These are phyloP conservation scores for Linnemannia schmuckeri DNA, from an alignment of 192 early-diverging fungal genomes.

Conservation along the genomic window DNA sequence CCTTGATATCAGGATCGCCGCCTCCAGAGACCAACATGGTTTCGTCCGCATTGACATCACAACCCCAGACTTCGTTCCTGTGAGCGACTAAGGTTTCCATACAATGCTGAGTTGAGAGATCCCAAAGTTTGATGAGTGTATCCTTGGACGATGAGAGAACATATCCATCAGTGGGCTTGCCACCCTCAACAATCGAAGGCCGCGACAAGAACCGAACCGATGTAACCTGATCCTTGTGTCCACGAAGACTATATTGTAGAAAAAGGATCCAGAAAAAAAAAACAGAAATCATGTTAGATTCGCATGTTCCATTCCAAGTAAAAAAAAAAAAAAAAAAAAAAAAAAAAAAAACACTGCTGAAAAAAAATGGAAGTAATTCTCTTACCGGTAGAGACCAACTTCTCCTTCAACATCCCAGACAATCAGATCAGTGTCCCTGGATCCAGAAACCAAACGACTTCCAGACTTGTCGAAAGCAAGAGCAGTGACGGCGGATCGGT, in stretches of 20 bases:
- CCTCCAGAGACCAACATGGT: constrained; percentile 86
- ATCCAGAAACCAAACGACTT: constrained; percentile 89
- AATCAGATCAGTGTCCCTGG: constrained; percentile 94
- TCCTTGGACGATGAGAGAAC: constrained; percentile 95
- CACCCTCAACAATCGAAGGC: constrained; percentile 51
- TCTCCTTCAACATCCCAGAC: constrained; percentile 97
- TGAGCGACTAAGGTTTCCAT: constrained; percentile 95
- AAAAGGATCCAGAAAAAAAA: not conserved
- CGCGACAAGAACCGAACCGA: constrained; percentile 71
- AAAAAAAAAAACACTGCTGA: not conserved
- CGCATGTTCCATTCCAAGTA: not conserved
- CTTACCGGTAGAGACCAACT: constrained; percentile 78
- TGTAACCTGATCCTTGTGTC: constrained; percentile 97
- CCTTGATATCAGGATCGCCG: constrained; percentile 85
- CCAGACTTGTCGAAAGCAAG: constrained; percentile 86
- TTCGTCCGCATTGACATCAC: constrained; percentile 77
- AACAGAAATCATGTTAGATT: not conserved
- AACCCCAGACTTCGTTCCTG: constrained; percentile 93
- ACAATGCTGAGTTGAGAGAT: constrained; percentile 93
- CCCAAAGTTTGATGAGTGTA: constrained; percentile 97
- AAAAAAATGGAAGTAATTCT: not conserved
- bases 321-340: no score
- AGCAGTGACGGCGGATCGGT: constrained; percentile 87
- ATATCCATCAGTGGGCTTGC: constrained; percentile 71
- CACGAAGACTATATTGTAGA: constrained; percentile 73